Base-by-base conservation (phyloP, 768 basidiomycete species). In the Leccinum obscurum region DNA sequence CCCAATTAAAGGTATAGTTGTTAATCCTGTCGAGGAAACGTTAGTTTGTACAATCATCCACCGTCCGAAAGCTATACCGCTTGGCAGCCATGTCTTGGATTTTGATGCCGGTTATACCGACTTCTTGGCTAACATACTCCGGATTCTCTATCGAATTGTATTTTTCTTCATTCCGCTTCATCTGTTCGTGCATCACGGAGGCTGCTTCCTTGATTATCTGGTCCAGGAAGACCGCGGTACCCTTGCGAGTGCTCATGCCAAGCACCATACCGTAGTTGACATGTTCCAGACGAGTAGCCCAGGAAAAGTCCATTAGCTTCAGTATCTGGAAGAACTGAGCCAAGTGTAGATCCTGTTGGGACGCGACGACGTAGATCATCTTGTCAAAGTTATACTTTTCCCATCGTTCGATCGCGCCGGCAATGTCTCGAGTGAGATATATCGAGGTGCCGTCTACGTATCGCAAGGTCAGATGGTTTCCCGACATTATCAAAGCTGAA, bases 51-150 rank as follows among this genome's bases (percentile, higher is more conserved):
- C 11, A 1, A 17, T 2, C 17, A n/a, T 1, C n/a, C 3, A 13
- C 32, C 24, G 2, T 61, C 26, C 57, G 56, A 50, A 41, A 11
- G 57, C 84, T 50, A 34, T 64, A 94, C 94, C 94, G 81, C 74
- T 93, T 96, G 14, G 93, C 93, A 48, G 90, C 83, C 93, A 96
- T 95, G 71, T 97, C 95, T 75, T 99, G 97, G 61, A 99, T 95
- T 80, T 98, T 98, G 65, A 99, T 89, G 3, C 93, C 94, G 0
- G 93, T 90, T 68, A 97, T 93, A 20, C 95, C 97, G 52, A 98
- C 87, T 74, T 96, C 91, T 63, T 82, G 81, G 59, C 85, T 84
- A 51, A 88, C 89, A 52, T 74, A 77, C 69, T 92, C 89, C 1
- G 96, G 95, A 73, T 99, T 86, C 68, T 93, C 92, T 39, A 99